Evolutionary conservation across 352 stramenopile species (phyloP).

Genomic region (Phytophthora rubi): DNA sequence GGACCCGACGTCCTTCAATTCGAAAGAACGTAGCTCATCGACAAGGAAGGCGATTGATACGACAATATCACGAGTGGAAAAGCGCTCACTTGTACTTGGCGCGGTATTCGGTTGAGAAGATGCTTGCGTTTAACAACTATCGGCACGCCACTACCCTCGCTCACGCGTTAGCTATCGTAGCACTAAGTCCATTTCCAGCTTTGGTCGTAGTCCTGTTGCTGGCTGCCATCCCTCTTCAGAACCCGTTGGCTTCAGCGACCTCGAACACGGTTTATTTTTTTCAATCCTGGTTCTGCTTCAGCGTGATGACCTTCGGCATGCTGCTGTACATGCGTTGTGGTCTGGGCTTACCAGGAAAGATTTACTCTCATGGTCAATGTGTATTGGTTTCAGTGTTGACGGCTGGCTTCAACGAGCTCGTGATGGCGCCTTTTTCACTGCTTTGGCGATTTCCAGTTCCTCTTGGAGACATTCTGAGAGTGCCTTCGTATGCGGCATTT

Average conservation of each 20-base stretch:
- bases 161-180: conserved; percentile 12
- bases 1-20: neutral
- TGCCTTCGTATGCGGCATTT: conserved; percentile 10
- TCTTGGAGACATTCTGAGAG: conserved; percentile 20
- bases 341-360: conserved; percentile 5
- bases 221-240: conserved; percentile 11
- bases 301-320: conserved; percentile 7
- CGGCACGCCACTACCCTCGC: neutral
- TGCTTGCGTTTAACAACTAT: conserved; percentile 33
- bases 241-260: neutral
- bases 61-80: conserved; percentile 24
- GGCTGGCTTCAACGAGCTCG: conserved; percentile 6
- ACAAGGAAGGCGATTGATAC: neutral
- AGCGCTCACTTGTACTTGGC: conserved; percentile 37
- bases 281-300: conserved; percentile 19
- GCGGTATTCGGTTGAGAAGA: conserved; percentile 40
- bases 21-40: neutral
- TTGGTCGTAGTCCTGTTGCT: conserved; percentile 8
- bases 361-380: conserved; percentile 16
- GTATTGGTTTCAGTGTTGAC: conserved; percentile 14
- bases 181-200: conserved; percentile 12
- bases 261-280: conserved; percentile 7
- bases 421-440: conserved; percentile 17
- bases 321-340: conserved; percentile 14
- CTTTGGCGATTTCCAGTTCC: conserved; percentile 30